A percentile compares a stretch with the other conserved stretches of the same genome.
Conservation (phyloP, 179 eudicot species). For the Beta corolliflora region DNA sequence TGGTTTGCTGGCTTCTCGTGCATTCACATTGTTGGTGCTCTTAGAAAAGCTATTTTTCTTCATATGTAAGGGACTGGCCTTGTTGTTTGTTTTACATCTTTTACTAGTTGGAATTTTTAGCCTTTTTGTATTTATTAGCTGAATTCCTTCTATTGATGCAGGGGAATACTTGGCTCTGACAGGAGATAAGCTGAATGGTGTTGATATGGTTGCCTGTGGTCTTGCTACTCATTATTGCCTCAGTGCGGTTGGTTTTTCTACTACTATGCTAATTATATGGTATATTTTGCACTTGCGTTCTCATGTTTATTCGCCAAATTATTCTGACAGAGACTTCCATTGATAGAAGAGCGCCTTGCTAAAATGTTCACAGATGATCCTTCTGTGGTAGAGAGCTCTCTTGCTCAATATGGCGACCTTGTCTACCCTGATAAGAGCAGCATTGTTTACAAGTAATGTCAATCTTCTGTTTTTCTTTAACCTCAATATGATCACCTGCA, state of each 20-base stretch:
- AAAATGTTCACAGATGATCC: constrained; percentile 79
- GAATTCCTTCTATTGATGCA: constrained; percentile 34
- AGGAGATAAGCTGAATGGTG: constrained; percentile 89
- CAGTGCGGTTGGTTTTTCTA: constrained; percentile 62
- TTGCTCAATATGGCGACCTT: constrained; percentile 91
- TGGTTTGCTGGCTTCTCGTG: neutral
- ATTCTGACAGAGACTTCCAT: constrained; percentile 38
- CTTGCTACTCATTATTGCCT: constrained; percentile 86
- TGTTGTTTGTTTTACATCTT: neutral
- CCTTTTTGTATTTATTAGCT: neutral
- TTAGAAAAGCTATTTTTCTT: neutral
- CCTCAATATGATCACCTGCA: constrained; percentile 3
- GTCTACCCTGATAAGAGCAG: constrained; percentile 79
- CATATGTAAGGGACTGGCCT: neutral
- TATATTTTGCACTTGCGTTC: constrained; percentile 13
- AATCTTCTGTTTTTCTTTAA: constrained; percentile 12
- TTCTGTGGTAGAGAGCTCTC: constrained; percentile 74
- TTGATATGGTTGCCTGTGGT: constrained; percentile 83
- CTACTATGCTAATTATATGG: constrained; percentile 1
- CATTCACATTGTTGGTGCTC: neutral
- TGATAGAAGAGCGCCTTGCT: constrained; percentile 86
- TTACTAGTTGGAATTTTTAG: neutral
- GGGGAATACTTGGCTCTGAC: constrained; percentile 95
- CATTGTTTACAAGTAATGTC: constrained; percentile 67
- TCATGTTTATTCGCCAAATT: neutral